Evolutionary conservation across 371 early-diverging fungal species (phyloP).

Genomic region (Haplosporangium sp.): DNA sequence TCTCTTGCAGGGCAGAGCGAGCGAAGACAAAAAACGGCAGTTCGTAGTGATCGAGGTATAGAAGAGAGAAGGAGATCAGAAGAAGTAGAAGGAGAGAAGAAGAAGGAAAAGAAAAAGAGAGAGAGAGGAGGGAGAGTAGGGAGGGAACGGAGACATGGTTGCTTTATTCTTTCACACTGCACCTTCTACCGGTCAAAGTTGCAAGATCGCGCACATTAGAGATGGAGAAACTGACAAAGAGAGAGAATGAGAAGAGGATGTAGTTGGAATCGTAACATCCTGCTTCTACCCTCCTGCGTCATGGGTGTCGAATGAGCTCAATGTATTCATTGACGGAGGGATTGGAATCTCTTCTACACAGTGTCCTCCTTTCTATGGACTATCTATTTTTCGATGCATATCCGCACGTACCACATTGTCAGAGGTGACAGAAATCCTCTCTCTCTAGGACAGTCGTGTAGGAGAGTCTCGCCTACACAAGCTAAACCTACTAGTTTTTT

Average conservation of each 20-base stretch:
- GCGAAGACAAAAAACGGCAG: background rate
- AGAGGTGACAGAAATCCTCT: no score
- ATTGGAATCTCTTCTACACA: constrained; percentile 14
- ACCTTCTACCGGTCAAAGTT: constrained; percentile 28
- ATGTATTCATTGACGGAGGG: background rate
- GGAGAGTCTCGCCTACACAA: no score
- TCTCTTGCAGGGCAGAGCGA: background rate
- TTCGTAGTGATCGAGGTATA: background rate
- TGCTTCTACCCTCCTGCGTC: constrained; percentile 30
- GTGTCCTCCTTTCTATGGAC: no score
- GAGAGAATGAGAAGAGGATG: constrained; percentile 7
- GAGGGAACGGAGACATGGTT: background rate
- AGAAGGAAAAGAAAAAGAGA: background rate
- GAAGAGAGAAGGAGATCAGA: background rate
- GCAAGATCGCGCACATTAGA: constrained; percentile 26
- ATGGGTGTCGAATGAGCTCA: constrained; percentile 18
- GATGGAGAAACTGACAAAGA: background rate
- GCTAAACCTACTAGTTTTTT: no score
- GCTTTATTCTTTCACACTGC: constrained; percentile 17
- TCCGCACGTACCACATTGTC: no score
- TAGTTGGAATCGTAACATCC: constrained; percentile 52
- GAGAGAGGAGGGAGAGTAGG: background rate
- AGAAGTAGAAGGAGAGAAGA: constrained; percentile 4
- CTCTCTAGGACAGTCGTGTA: no score
- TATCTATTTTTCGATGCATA: no score